Evolutionary conservation across 257 asterid genomes (phyloP).

Genomic region (Salvia hispanica): DNA sequence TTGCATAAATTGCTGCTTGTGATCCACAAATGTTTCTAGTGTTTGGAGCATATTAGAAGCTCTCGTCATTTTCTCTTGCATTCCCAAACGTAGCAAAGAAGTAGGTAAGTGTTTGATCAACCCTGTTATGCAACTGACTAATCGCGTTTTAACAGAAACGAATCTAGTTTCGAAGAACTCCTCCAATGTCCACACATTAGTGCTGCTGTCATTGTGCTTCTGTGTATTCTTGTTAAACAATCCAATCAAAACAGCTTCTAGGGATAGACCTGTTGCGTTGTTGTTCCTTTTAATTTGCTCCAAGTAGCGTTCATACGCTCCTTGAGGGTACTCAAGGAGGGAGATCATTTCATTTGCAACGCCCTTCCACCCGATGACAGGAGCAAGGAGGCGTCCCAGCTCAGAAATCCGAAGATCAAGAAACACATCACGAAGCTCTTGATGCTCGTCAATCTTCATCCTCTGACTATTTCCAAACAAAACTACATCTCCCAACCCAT

Average conservation of each 20-base stretch:
- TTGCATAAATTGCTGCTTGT: neutral
- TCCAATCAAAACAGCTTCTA: too few relatives aligned
- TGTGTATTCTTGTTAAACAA: neutral
- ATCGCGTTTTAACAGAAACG: slow-evolving; percentile 1
- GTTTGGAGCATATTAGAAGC: slow-evolving; percentile 10
- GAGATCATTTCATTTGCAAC: slow-evolving; percentile 37
- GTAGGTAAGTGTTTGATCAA: slow-evolving; percentile 72
- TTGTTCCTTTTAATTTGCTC: slow-evolving; percentile 5
- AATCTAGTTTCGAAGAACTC: slow-evolving; percentile 49
- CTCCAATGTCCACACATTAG: slow-evolving; percentile 40
- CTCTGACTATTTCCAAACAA: slow-evolving; percentile 65
- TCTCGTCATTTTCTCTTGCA: slow-evolving; percentile 41
- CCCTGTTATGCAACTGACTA: slow-evolving; percentile 45
- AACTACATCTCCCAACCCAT: slow-evolving; percentile 74
- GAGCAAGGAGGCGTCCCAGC: slow-evolving; percentile 45
- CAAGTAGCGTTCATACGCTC: slow-evolving; percentile 42
- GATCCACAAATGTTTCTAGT: neutral
- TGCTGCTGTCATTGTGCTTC: neutral
- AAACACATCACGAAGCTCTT: slow-evolving; percentile 61
- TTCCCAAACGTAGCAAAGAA: slow-evolving; percentile 33
- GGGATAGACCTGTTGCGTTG: neutral
- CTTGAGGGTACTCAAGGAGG: slow-evolving; percentile 53
- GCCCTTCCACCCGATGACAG: slow-evolving; percentile 54
- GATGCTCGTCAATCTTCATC: slow-evolving; percentile 61
- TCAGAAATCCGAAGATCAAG: slow-evolving; percentile 51